Evolutionary conservation across 2,329 filamentous ascomycete species (phyloP).

Genomic region (Microsporum canis): DNA sequence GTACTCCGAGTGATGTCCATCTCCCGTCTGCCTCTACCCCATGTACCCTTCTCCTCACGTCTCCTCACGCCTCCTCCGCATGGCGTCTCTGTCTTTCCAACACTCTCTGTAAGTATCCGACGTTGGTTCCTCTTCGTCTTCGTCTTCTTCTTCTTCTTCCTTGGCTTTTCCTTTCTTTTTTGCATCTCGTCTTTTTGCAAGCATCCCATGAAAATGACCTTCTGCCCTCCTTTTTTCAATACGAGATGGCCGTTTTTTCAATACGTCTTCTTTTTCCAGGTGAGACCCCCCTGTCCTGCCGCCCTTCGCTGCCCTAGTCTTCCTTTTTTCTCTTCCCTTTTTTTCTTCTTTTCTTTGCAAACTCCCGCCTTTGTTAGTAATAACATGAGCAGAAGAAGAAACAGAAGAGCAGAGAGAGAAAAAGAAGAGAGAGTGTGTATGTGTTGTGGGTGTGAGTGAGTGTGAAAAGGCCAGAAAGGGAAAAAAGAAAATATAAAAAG

Average conservation of each 20-base stretch:
- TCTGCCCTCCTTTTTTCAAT: background rate
- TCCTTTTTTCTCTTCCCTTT: conserved; percentile 13
- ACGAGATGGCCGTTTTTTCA: background rate
- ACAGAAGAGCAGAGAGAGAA: conserved; percentile 11
- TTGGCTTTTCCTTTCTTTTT: conserved; percentile 7
- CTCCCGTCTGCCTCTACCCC: background rate
- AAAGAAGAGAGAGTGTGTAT: conserved; percentile 11
- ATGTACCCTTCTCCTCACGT: background rate
- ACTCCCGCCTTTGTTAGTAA: background rate
- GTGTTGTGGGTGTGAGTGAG: too few species aligned
- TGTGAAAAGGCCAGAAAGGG: too few species aligned
- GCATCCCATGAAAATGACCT: conserved; percentile 1
- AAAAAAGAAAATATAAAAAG: too few species aligned
- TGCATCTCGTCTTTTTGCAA: conserved; percentile 3
- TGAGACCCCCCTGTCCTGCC: background rate
- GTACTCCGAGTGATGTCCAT: background rate
- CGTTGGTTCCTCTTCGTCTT: background rate
- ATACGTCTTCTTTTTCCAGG: conserved; percentile 3
- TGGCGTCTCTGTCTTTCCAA: background rate
- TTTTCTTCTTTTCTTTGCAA: background rate
- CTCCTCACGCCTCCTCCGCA: background rate
- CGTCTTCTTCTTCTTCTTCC: conserved; percentile 10
- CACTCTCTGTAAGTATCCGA: background rate
- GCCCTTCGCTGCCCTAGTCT: conserved; percentile 7
- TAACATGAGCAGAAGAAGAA: background rate